phyloP scores from a whole-genome alignment of 495 filamentous ascomycete genomes.

The Hyphodiscus hymeniophilus region DNA sequence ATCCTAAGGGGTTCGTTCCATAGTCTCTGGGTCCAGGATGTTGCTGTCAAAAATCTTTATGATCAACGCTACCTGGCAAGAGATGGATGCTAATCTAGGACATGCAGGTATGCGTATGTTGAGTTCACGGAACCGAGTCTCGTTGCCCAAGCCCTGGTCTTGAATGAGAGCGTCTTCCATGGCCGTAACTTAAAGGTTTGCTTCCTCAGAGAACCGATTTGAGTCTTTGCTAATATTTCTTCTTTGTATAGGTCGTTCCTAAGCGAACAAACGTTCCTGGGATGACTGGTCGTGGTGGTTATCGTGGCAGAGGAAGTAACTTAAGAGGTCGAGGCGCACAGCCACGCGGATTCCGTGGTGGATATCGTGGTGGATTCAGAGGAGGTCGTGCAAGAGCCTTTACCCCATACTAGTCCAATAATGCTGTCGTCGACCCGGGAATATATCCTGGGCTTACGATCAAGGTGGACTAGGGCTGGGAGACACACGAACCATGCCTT shows the following conservation, averaged over 20 bases:
- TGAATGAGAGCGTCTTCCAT: slow-evolving; percentile 96
- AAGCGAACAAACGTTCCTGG: slow-evolving; percentile 97
- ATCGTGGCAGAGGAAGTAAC: slow-evolving; percentile 63
- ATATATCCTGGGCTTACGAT: background rate
- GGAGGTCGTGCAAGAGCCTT: slow-evolving; percentile 71
- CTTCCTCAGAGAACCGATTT: slow-evolving; percentile 4
- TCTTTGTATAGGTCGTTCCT: slow-evolving; percentile 63
- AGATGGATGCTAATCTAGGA: slow-evolving; percentile 40
- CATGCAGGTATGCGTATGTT: slow-evolving; percentile 89
- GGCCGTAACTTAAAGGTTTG: slow-evolving; percentile 86
- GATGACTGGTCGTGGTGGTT: slow-evolving; percentile 63
- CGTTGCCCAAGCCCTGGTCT: slow-evolving; percentile 84
- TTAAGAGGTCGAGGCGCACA: slow-evolving; percentile 37
- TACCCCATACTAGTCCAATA: slow-evolving; percentile 61
- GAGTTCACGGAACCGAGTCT: slow-evolving; percentile 95
- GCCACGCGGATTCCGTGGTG: slow-evolving; percentile 58
- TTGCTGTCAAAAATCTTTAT: slow-evolving; percentile 19
- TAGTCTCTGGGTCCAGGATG: slow-evolving; percentile 11
- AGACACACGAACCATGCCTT: background rate
- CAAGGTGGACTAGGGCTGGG: background rate
- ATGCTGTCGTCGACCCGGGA: no score
- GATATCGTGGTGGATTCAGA: slow-evolving; percentile 77
- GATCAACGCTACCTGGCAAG: slow-evolving; percentile 43
- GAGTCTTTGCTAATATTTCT: slow-evolving; percentile 5
- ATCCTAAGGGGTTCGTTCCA: slow-evolving; percentile 86